Evolutionary conservation across 1,284 basidiomycete species (phyloP), one percentile per base, ranked within the genome.

Genomic region (Austropuccinia psidii): DNA sequence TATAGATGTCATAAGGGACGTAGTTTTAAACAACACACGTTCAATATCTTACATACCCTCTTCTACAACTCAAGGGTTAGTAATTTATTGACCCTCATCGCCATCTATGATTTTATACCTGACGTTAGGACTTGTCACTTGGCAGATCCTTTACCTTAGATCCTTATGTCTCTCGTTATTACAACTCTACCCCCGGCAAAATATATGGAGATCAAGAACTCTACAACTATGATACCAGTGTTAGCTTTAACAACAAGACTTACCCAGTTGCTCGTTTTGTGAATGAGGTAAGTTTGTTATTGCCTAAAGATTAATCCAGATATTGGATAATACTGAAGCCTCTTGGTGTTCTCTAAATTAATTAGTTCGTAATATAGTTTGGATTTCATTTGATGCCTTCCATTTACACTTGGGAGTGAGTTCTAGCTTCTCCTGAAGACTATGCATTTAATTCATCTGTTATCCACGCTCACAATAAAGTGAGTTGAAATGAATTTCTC

Each of bases 371-470:
- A 2, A 9, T 15, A 39, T 11, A 72, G 77, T 87, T 87, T 75
- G 86, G 86, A n/a, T 87, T 87, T 80, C 87, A 87, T 77, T 87
- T 86, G 0, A 85, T 87, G 83, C 86, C 87, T 0, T 87, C 85
- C 0, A 85, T 87, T 79, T 86, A 86, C 76, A 85, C 83, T 66
- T 87, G 86, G 84, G 83, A 87, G 77, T 84, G 87, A 76, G 85
- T 86, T 0, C 83, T 88, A 19, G 76, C 80, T 15, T 81, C 83
- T 0, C 43, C 68, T 33, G 83, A 83, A 13, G 85, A 85, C 76
- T 87, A 85, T 79, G 81, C 81, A 15, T 86, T 87, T 82, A 87
- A 87, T 78, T 86, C 85, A 0, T 84, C 84, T 0, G 84, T 85
- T 5, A 85, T 87, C 2, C 81, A 83, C 70, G 86, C 86, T 2